phyloP scores from a whole-genome alignment of 345 rosid species.

The Heritiera littoralis region DNA sequence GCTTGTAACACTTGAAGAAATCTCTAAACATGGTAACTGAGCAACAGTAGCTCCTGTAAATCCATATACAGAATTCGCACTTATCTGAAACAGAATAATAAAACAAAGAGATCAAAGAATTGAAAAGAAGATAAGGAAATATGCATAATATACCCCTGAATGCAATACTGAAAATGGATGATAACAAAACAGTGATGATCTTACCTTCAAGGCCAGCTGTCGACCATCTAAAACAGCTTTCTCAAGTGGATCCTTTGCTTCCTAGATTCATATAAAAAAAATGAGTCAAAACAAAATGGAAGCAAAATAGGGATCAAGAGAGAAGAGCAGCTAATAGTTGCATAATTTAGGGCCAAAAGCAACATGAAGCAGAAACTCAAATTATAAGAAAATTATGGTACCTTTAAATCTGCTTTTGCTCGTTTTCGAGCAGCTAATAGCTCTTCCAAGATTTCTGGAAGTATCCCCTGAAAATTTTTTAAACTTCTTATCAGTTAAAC shows the following conservation, averaged over 20 bases:
- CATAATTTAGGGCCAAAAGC: neutral
- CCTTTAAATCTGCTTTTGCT: slow-evolving; percentile 97
- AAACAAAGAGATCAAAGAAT: slow-evolving; percentile 17
- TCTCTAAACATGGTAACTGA: slow-evolving; percentile 92
- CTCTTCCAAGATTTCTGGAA: slow-evolving; percentile 99
- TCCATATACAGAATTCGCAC: slow-evolving; percentile 98
- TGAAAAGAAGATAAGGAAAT: neutral
- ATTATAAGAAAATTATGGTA: slow-evolving; percentile 24
- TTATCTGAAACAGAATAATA: slow-evolving; percentile 52
- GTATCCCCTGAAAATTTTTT: slow-evolving; percentile 69
- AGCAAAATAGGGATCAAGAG: neutral
- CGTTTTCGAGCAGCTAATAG: slow-evolving; percentile 85
- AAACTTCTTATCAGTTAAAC: slow-evolving; percentile 19
- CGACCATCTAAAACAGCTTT: slow-evolving; percentile 98
- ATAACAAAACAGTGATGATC: slow-evolving; percentile 22
- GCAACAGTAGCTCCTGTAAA: slow-evolving; percentile 96
- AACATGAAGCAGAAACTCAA: slow-evolving; percentile 8
- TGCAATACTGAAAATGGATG: slow-evolving; percentile 6
- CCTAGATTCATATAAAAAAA: slow-evolving; percentile 42
- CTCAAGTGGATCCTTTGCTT: slow-evolving; percentile 94
- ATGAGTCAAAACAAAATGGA: neutral
- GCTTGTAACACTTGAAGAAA: slow-evolving; percentile 98
- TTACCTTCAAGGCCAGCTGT: slow-evolving; percentile 90
- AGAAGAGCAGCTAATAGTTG: neutral
- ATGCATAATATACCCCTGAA: neutral